Evolutionary conservation across 2,329 filamentous ascomycete species (phyloP).

Genomic region (Scedosporium minutisporum): DNA sequence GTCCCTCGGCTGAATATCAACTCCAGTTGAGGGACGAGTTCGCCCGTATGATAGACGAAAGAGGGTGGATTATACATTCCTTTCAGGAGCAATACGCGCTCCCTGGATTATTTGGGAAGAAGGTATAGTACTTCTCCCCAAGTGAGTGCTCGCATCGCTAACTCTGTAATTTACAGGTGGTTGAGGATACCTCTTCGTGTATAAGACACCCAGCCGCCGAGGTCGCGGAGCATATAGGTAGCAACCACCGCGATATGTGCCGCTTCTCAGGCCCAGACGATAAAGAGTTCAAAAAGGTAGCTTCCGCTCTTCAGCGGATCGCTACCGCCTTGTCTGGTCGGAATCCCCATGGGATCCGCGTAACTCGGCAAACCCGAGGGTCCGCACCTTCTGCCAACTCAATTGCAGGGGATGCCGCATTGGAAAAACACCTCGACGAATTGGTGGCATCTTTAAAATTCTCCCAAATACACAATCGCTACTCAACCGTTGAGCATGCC

Average conservation of each 20-base stretch:
- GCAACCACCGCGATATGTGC: constrained; percentile 26
- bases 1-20: constrained; percentile 23
- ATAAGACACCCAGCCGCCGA: constrained; percentile 20
- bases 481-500: constrained; percentile 7
- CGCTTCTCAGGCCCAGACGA: constrained; percentile 20
- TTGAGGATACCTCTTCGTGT: constrained; percentile 19
- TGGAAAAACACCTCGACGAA: too few relatives aligned
- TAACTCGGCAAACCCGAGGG: too few relatives aligned
- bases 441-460: constrained; percentile 11
- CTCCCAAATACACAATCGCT: constrained; percentile 8
- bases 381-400: too few relatives aligned
- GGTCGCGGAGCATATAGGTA: constrained; percentile 20
- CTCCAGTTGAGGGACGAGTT: constrained; percentile 22
- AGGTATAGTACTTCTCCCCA: background rate
- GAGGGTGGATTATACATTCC: constrained; percentile 23
- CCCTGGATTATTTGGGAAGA: background rate
- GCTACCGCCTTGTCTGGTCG: too few relatives aligned
- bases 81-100: constrained; percentile 22
- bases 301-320: constrained; percentile 9
- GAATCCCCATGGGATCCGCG: too few relatives aligned
- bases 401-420: too few relatives aligned
- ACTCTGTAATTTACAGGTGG: background rate
- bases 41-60: constrained; percentile 16
- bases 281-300: constrained; percentile 21
- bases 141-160: background rate